Evolutionary conservation across 2,329 filamentous ascomycete genomes (phyloP).

Genomic region (Chrysoporthe deuterocubensis): DNA sequence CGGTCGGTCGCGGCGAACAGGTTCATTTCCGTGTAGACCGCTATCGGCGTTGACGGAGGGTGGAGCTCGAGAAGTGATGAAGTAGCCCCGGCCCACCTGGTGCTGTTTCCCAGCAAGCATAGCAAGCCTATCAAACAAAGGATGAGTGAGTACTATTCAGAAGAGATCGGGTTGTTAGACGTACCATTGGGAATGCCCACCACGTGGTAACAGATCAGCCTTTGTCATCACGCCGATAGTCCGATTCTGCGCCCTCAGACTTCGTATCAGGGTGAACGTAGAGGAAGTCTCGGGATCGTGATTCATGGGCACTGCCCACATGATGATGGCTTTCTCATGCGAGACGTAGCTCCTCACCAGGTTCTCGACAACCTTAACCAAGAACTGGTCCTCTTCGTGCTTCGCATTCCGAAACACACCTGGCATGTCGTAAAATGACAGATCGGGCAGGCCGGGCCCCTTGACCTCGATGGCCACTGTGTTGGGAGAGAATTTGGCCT

Average conservation of each 20-base stretch:
- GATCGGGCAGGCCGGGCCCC: slow-evolving; percentile 69
- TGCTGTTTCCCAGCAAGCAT: slow-evolving; percentile 63
- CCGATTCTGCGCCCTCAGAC: slow-evolving; percentile 58
- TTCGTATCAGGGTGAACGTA: slow-evolving; percentile 67
- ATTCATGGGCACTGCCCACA: slow-evolving; percentile 79
- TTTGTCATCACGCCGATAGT: slow-evolving; percentile 84
- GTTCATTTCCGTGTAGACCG: slow-evolving; percentile 43
- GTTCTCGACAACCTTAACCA: slow-evolving; percentile 74
- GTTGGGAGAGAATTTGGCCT: slow-evolving; percentile 80
- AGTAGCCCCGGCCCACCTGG: slow-evolving; percentile 74
- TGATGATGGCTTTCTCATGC: slow-evolving; percentile 71
- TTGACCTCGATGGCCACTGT: slow-evolving; percentile 77
- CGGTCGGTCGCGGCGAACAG: slow-evolving; percentile 36
- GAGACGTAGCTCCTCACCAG: slow-evolving; percentile 72
- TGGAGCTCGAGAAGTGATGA: slow-evolving; percentile 72
- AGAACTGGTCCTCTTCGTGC: slow-evolving; percentile 65
- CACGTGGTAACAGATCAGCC: slow-evolving; percentile 69
- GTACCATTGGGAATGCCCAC: slow-evolving; percentile 59
- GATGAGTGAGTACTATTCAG: not conserved
- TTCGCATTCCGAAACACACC: slow-evolving; percentile 77
- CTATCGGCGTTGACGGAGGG: slow-evolving; percentile 16
- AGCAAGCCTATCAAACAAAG: slow-evolving; percentile 5
- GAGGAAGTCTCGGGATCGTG: slow-evolving; percentile 77
- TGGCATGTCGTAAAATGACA: slow-evolving; percentile 85
- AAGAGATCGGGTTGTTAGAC: not conserved